These are phyloP conservation scores for Mrakia frigida DNA, from an alignment of 768 basidiomycete genomes.

Conservation along the genomic window DNA sequence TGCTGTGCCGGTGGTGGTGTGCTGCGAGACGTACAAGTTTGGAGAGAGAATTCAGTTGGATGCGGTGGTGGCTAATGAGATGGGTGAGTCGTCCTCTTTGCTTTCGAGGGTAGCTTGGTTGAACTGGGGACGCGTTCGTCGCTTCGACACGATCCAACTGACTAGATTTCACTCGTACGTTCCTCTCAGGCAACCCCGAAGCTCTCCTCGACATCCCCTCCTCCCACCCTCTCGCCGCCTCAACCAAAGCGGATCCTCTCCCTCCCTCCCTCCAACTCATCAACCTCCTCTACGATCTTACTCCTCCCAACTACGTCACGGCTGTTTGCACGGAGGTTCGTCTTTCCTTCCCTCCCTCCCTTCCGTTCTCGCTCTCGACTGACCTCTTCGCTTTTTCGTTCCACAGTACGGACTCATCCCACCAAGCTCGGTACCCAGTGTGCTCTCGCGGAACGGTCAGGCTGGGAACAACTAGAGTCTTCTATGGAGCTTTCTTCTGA, in stretches of 20 bases:
- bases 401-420: constrained; percentile 25
- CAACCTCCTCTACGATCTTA: constrained; percentile 88
- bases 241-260: constrained; percentile 49
- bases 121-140: not conserved
- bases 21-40: constrained; percentile 98
- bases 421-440: constrained; percentile 19
- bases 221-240: constrained; percentile 14
- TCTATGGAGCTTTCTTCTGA: too few species aligned
- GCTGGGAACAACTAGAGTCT: not conserved
- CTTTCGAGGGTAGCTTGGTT: too few species aligned
- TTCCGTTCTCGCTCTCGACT: not conserved
- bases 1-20: constrained; percentile 88
- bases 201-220: constrained; percentile 21
- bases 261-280: constrained; percentile 53
- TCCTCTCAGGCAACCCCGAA: constrained; percentile 9
- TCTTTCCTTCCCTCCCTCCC: not conserved
- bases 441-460: constrained; percentile 14
- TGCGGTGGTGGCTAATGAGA: constrained; percentile 90
- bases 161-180: constrained; percentile 29
- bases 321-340: constrained; percentile 81
- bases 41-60: constrained; percentile 88
- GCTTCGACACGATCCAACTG: constrained; percentile 35
- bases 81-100: constrained; percentile 55
- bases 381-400: not conserved
- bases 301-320: constrained; percentile 84